A percentile compares a stretch with the other conserved stretches of the same genome.
Evolutionary conservation across 495 filamentous ascomycete species (phyloP).

Genomic region (Aspergillus ostianus): DNA sequence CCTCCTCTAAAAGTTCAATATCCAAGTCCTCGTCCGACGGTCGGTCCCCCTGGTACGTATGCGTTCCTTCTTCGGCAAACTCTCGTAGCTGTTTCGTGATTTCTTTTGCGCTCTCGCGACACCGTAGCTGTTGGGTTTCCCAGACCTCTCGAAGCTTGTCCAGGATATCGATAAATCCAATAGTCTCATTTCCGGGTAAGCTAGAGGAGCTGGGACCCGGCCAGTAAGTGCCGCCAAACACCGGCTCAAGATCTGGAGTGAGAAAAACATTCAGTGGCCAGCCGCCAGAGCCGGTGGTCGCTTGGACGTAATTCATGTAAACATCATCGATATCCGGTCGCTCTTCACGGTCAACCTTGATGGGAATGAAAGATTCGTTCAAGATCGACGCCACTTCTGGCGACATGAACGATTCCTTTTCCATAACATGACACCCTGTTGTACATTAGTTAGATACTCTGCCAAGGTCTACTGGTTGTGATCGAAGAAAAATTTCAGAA

Average conservation of each 20-base stretch:
- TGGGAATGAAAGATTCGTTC: slow-evolving; percentile 85
- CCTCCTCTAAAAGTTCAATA: slow-evolving; percentile 88
- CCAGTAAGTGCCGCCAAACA: slow-evolving; percentile 98
- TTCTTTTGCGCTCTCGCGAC: slow-evolving; percentile 76
- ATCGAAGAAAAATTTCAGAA: too few species aligned
- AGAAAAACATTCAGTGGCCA: slow-evolving; percentile 98
- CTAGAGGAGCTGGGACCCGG: slow-evolving; percentile 67
- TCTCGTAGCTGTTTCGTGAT: slow-evolving; percentile 77
- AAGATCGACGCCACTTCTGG: slow-evolving; percentile 74
- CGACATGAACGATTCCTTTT: slow-evolving; percentile 88
- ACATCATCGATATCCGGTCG: slow-evolving; percentile 93
- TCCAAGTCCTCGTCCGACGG: slow-evolving; percentile 70
- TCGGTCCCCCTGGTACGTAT: slow-evolving; percentile 53
- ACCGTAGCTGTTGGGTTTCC: slow-evolving; percentile 78
- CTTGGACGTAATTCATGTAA: slow-evolving; percentile 98
- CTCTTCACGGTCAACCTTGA: slow-evolving; percentile 93
- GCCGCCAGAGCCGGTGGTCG: slow-evolving; percentile 85
- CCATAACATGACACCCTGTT: slow-evolving; percentile 77
- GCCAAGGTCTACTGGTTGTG: not conserved
- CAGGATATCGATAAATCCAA: slow-evolving; percentile 77
- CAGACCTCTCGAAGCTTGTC: slow-evolving; percentile 79
- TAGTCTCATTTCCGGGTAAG: slow-evolving; percentile 50
- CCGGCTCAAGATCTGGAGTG: slow-evolving; percentile 86
- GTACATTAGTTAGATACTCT: not conserved
- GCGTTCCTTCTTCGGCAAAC: slow-evolving; percentile 83